Percentiles rank a stretch among this genome's conserved stretches.
These are phyloP conservation scores for Kwoniella sp. DNA, from an alignment of 768 basidiomycete genomes.

Conservation along the genomic window DNA sequence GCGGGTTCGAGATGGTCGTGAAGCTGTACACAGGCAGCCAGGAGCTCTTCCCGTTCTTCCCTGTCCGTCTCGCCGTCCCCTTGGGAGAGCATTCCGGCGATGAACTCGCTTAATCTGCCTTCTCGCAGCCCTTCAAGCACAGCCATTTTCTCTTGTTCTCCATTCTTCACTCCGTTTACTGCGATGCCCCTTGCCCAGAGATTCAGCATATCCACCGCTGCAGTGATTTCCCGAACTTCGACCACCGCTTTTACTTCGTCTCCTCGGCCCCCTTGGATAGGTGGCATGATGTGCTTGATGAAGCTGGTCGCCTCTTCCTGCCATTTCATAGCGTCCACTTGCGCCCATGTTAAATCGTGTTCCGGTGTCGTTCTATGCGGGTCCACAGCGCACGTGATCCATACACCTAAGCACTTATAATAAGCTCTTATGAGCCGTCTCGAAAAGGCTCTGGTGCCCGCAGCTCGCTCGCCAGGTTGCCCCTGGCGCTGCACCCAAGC, in stretches of 20 bases:
- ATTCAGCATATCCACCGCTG: slow-evolving; percentile 63
- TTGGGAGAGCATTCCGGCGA: background rate
- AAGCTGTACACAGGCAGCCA: slow-evolving; percentile 9
- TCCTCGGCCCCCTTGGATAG: background rate
- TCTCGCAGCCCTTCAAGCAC: slow-evolving; percentile 22
- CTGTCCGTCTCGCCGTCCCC: background rate
- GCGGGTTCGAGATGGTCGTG: background rate
- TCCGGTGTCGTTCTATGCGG: slow-evolving; percentile 83
- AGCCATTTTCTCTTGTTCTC: slow-evolving; percentile 65
- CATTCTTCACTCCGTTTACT: slow-evolving; percentile 70
- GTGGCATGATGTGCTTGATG: background rate
- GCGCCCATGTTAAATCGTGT: slow-evolving; percentile 89
- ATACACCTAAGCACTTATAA: slow-evolving; percentile 66
- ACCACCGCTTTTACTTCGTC: background rate
- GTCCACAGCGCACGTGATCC: slow-evolving; percentile 83
- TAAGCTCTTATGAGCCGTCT: slow-evolving; percentile 59
- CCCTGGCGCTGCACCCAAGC: slow-evolving; percentile 13
- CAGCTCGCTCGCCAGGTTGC: background rate
- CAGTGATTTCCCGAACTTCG: slow-evolving; percentile 13
- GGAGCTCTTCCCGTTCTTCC: background rate
- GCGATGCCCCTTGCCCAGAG: slow-evolving; percentile 77
- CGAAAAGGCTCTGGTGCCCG: background rate
- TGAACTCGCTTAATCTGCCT: slow-evolving; percentile 3
- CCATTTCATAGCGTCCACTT: slow-evolving; percentile 79
- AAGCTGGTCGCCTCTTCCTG: slow-evolving; percentile 58